phyloP scores from a whole-genome alignment of 805 yeast genomes.

The Candida peoriensis region DNA sequence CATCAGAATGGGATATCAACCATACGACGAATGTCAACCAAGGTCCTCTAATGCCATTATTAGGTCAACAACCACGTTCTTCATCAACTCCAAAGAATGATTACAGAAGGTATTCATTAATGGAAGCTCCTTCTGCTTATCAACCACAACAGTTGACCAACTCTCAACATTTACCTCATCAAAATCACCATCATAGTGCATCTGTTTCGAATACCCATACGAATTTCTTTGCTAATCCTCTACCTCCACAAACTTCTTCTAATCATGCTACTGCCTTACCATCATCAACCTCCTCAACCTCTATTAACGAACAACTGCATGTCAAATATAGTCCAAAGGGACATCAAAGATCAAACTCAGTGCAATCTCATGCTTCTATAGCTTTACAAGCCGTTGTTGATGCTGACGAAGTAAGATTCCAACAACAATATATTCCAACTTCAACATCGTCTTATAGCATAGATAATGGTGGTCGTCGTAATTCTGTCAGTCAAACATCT shows the following conservation, averaged over 20 bases:
- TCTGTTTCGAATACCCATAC: background rate
- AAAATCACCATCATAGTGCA: background rate
- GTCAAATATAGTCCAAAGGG: constrained; percentile 15
- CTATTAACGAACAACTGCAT: constrained; percentile 18
- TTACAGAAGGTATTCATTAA: constrained; percentile 35
- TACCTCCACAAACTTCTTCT: constrained; percentile 67
- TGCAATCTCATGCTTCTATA: constrained; percentile 45
- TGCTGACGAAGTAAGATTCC: constrained; percentile 40
- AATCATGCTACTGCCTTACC: constrained; percentile 52
- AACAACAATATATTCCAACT: constrained; percentile 8
- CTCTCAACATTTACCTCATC: constrained; percentile 11
- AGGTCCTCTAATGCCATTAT: constrained; percentile 22
- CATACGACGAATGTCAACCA: constrained; percentile 33
- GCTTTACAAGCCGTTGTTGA: constrained; percentile 73
- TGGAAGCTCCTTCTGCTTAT: constrained; percentile 38
- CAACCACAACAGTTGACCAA: constrained; percentile 25
- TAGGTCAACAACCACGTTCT: constrained; percentile 25
- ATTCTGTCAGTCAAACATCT: constrained; percentile 12
- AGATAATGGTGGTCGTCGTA: constrained; percentile 11
- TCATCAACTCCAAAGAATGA: constrained; percentile 13
- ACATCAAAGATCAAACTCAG: constrained; percentile 36
- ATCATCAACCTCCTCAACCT: constrained; percentile 29
- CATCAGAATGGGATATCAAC: constrained; percentile 79
- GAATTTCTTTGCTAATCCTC: constrained; percentile 48
- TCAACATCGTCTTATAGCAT: constrained; percentile 20